Percentiles rank a stretch among this genome's conserved stretches.
These are phyloP conservation scores for Apiotrichum mycotoxinovorans DNA, from an alignment of 1,284 basidiomycete species.

Conservation along the genomic window DNA sequence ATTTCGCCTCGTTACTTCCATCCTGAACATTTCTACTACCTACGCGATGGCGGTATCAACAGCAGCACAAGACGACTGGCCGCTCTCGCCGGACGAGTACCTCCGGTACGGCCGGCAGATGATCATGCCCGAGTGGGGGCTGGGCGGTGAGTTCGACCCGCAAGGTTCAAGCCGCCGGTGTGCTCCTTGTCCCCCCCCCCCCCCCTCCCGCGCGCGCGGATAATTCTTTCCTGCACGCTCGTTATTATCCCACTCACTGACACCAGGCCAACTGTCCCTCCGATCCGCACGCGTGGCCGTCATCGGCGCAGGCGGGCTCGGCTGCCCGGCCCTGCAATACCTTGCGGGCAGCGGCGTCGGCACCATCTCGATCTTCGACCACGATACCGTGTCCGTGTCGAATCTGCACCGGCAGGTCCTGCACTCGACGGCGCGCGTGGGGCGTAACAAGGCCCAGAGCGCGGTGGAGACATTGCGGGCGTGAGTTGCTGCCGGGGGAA, in stretches of 20 bases:
- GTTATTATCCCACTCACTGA: constrained; percentile 1
- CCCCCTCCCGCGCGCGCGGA: no score
- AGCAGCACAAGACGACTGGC: neutral
- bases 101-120: constrained; percentile 92
- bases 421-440: constrained; percentile 76
- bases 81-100: constrained; percentile 61
- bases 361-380: constrained; percentile 77
- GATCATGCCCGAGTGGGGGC: constrained; percentile 86
- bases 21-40: no score
- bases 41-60: neutral
- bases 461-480: constrained; percentile 64
- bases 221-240: no score
- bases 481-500: constrained; percentile 50
- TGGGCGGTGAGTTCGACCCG: constrained; percentile 61
- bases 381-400: constrained; percentile 83
- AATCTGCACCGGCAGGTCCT: constrained; percentile 93
- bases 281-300: constrained; percentile 73
- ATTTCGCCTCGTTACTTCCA: neutral
- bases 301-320: constrained; percentile 91
- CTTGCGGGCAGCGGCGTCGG: constrained; percentile 85
- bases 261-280: constrained; percentile 75
- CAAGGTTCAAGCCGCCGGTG: neutral
- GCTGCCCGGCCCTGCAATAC: constrained; percentile 93
- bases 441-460: constrained; percentile 76
- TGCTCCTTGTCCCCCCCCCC: neutral